phyloP scores from a whole-genome alignment of 2,329 filamentous ascomycete species.

The Zasmidium cellare region DNA sequence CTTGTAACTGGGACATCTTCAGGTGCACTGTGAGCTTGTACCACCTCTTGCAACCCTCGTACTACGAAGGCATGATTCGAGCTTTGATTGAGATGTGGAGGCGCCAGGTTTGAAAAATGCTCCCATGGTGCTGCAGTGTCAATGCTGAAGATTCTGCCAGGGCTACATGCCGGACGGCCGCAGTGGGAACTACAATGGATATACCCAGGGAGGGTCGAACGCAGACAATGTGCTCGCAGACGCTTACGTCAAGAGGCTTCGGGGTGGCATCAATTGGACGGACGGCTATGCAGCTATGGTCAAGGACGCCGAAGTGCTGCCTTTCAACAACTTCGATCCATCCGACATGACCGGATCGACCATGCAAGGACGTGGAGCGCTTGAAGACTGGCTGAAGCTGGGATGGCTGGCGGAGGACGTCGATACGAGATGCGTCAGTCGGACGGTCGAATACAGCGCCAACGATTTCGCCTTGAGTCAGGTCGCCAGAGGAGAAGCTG shows the following conservation, averaged over 20 bases:
- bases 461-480: slow-evolving; percentile 70
- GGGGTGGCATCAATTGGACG: slow-evolving; percentile 61
- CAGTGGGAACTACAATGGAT: slow-evolving; percentile 71
- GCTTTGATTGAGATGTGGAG: slow-evolving; percentile 67
- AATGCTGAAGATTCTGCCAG: too few relatives aligned
- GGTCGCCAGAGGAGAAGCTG: slow-evolving; percentile 61
- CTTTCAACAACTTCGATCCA: slow-evolving; percentile 60
- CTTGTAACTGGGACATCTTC: slow-evolving; percentile 56
- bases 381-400: slow-evolving; percentile 68
- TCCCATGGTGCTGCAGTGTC: too few relatives aligned
- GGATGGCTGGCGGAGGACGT: slow-evolving; percentile 69
- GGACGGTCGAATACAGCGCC: slow-evolving; percentile 70
- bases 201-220: slow-evolving; percentile 51
- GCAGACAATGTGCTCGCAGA: slow-evolving; percentile 66
- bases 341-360: slow-evolving; percentile 58
- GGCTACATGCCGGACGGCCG: slow-evolving; percentile 70
- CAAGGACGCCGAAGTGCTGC: slow-evolving; percentile 70
- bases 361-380: slow-evolving; percentile 72
- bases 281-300: slow-evolving; percentile 68
- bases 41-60: slow-evolving; percentile 62
- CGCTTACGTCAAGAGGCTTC: slow-evolving; percentile 64
- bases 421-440: slow-evolving; percentile 63
- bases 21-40: slow-evolving; percentile 64
- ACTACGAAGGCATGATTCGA: slow-evolving; percentile 65
- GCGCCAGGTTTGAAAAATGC: too few relatives aligned